A percentile compares a stretch with the other conserved stretches of the same genome.
These are phyloP conservation scores for Zoysia matrella DNA, from an alignment of 202 grass and related monocot genomes.

Conservation along the genomic window DNA sequence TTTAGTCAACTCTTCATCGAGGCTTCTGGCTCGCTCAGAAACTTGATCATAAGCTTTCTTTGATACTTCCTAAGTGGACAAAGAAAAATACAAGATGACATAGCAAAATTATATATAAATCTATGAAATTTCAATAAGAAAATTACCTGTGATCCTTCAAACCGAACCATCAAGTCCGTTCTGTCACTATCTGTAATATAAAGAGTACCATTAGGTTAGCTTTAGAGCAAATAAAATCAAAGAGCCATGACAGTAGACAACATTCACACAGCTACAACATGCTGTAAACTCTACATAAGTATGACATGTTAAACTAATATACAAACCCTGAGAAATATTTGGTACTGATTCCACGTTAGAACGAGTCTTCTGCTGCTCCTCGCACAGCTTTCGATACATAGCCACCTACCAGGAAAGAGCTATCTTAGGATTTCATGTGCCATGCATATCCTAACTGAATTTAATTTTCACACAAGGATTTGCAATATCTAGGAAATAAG, in stretches of 20 bases:
- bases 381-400: constrained; percentile 94
- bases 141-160: constrained; percentile 86
- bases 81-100: constrained; percentile 29
- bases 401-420: constrained; percentile 62
- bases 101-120: constrained; percentile 37
- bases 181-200: constrained; percentile 61
- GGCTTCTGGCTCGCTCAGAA: constrained; percentile 68
- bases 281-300: constrained; percentile 8
- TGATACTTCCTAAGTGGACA: constrained; percentile 56
- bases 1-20: constrained; percentile 77
- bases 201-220: constrained; percentile 25
- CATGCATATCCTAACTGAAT: constrained; percentile 11
- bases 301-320: constrained; percentile 7
- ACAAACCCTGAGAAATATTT: constrained; percentile 59
- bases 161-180: constrained; percentile 73
- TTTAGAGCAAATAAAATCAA: constrained; percentile 24
- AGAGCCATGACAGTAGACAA: constrained; percentile 26
- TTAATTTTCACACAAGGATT: background rate
- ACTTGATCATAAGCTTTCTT: constrained; percentile 86
- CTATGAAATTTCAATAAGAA: constrained; percentile 25
- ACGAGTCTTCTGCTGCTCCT: constrained; percentile 77
- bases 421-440: constrained; percentile 31
- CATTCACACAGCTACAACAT: constrained; percentile 20
- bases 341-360: constrained; percentile 53
- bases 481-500: constrained; percentile 19